A percentile compares a stretch with the other conserved stretches of the same genome.
Conservation (phyloP, 257 asterid species). For the Solanum gandarillasii region DNA sequence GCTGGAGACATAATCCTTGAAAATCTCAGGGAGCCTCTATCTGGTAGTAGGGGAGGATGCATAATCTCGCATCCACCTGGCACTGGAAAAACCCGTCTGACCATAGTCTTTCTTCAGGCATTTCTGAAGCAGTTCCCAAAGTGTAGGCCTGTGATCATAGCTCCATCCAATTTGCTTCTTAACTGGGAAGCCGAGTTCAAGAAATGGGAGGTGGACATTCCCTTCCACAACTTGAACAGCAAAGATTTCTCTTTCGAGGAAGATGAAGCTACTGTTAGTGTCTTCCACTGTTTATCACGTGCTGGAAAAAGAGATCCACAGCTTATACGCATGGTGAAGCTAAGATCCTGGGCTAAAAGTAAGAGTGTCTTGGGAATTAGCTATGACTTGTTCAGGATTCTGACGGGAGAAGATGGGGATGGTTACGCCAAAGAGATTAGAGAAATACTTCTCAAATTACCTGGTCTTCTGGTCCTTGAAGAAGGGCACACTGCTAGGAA, state of each 20-base stretch:
- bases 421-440: conserved; percentile 7
- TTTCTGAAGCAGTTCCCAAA: conserved; percentile 43
- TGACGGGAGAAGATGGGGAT: conserved; percentile 22
- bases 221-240: conserved; percentile 55
- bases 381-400: conserved; percentile 39
- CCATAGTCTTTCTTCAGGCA: conserved; percentile 52
- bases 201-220: conserved; percentile 37
- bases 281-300: conserved; percentile 1
- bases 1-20: conserved; percentile 46
- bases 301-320: not conserved
- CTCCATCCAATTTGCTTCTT: conserved; percentile 61
- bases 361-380: conserved; percentile 47
- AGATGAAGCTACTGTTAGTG: not conserved
- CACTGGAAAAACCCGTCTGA: conserved; percentile 65
- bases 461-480: conserved; percentile 56
- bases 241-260: conserved; percentile 21
- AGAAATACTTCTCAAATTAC: conserved; percentile 40
- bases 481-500: conserved; percentile 86
- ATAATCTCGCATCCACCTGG: conserved; percentile 85
- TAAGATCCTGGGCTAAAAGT: conserved; percentile 41
- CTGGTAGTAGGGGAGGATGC: conserved; percentile 49
- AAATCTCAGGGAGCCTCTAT: conserved; percentile 12
- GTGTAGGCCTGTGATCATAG: conserved; percentile 60
- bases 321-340: conserved; percentile 26
- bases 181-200: conserved; percentile 60